These are phyloP conservation scores for Leishmania gerbilli DNA, from an alignment of 208 protist species.

Conservation along the genomic window DNA sequence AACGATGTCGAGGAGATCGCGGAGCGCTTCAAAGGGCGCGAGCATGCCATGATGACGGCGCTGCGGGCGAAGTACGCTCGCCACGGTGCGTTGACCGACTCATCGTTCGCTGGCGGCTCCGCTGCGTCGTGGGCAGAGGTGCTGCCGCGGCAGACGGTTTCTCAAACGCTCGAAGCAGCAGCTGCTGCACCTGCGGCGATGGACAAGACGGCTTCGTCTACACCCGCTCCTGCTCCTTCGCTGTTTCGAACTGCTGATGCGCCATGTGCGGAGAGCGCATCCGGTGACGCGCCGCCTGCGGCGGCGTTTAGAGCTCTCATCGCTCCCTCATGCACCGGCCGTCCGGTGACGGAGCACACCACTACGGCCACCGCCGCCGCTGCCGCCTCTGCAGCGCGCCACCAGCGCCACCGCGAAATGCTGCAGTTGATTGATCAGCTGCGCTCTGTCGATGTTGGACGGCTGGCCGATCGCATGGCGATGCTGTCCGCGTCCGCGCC, in stretches of 20 bases:
- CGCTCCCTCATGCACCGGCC: neutral
- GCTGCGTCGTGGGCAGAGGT: neutral
- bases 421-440: constrained; percentile 38
- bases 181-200: neutral
- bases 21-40: constrained; percentile 50
- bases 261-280: neutral
- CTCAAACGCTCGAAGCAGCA: neutral
- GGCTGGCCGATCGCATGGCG: constrained; percentile 22
- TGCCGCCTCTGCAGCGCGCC: neutral
- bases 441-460: constrained; percentile 28
- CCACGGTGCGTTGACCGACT: neutral
- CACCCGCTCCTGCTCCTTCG: neutral
- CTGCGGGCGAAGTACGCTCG: constrained; percentile 45
- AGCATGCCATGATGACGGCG: constrained; percentile 46
- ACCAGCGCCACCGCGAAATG: constrained; percentile 31
- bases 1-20: constrained; percentile 51
- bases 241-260: too few relatives aligned
- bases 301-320: neutral
- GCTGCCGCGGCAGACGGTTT: neutral
- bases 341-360: neutral
- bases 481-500: constrained; percentile 6
- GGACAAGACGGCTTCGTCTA: neutral
- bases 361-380: neutral
- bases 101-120: neutral
- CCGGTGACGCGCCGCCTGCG: neutral